Percentiles rank a stretch among this genome's conserved stretches.
phyloP scores from a whole-genome alignment of 2,329 filamentous ascomycete genomes.

The Sclerotinia nivalis region DNA sequence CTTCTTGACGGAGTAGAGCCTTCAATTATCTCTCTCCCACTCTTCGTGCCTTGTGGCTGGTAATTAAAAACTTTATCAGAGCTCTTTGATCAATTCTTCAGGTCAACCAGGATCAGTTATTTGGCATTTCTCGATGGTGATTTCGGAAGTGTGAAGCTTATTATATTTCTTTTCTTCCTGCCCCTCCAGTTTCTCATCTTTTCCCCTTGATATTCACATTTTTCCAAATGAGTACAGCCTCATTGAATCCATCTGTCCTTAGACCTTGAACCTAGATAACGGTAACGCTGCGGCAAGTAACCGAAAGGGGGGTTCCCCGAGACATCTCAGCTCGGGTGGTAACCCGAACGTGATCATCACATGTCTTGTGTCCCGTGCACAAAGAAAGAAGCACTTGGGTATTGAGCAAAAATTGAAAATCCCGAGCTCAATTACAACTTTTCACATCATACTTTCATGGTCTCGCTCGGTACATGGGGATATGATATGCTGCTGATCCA shows the following conservation, averaged over 20 bases:
- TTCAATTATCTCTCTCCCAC: not conserved
- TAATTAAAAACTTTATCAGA: conserved; percentile 6
- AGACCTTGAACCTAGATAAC: not conserved
- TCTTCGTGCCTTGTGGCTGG: conserved; percentile 5
- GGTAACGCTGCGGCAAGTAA: conserved; percentile 1
- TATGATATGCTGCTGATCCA: too few species aligned
- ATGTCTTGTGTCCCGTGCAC: too few species aligned
- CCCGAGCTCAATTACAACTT: too few species aligned
- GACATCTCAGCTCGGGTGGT: conserved; percentile 4
- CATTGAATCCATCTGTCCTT: not conserved
- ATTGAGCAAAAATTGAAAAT: too few species aligned
- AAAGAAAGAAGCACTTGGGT: too few species aligned
- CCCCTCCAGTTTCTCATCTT: conserved; percentile 2
- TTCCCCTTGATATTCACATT: not conserved
- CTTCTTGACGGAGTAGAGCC: not conserved
- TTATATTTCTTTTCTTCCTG: not conserved
- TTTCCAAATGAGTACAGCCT: not conserved
- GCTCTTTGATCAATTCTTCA: not conserved
- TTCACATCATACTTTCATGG: too few species aligned
- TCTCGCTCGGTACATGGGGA: too few species aligned
- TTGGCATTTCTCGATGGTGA: not conserved
- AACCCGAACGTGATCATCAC: not conserved
- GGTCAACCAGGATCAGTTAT: not conserved
- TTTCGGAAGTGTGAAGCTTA: not conserved
- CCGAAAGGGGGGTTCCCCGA: not conserved